Percentiles rank a stretch among this genome's conserved stretches.
phyloP scores from a whole-genome alignment of 1,284 basidiomycete genomes.

The Violaceomyces palustris region DNA sequence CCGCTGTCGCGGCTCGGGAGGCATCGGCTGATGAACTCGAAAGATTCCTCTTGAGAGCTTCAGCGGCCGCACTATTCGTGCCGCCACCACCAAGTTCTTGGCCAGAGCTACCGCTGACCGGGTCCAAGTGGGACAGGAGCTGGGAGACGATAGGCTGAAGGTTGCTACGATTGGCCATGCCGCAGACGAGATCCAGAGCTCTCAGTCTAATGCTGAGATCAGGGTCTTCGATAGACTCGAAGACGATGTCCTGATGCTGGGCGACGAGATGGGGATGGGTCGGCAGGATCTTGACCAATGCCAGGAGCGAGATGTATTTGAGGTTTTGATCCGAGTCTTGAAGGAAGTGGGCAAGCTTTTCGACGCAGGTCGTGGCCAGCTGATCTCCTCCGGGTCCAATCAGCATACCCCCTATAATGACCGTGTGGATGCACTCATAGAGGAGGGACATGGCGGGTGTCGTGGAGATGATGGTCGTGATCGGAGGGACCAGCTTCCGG shows the following conservation, averaged over 20 bases:
- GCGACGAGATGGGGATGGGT: constrained; percentile 85
- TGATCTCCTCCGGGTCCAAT: constrained; percentile 56
- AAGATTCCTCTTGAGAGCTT: constrained; percentile 51
- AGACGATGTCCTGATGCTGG: constrained; percentile 85
- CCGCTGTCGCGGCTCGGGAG: constrained; percentile 12
- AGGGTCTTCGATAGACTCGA: constrained; percentile 81
- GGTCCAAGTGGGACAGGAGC: constrained; percentile 74
- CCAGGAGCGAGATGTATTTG: constrained; percentile 88
- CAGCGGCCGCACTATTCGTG: constrained; percentile 54
- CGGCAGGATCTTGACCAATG: constrained; percentile 91
- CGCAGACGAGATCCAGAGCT: constrained; percentile 85
- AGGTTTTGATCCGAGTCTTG: constrained; percentile 92
- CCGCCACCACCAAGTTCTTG: no score
- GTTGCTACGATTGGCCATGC: constrained; percentile 78
- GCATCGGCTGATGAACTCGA: constrained; percentile 55
- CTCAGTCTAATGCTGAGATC: constrained; percentile 94
- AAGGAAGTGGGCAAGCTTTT: constrained; percentile 86
- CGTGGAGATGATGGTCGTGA: constrained; percentile 89
- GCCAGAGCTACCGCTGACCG: constrained; percentile 45
- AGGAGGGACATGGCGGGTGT: constrained; percentile 91
- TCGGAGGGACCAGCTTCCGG: constrained; percentile 84
- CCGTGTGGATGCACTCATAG: constrained; percentile 97
- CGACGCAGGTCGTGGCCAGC: constrained; percentile 81
- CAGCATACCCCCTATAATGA: constrained; percentile 95
- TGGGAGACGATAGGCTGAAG: constrained; percentile 83